Conservation (phyloP, 2,329 filamentous ascomycete genomes). For the Sporothrix mexicana region DNA sequence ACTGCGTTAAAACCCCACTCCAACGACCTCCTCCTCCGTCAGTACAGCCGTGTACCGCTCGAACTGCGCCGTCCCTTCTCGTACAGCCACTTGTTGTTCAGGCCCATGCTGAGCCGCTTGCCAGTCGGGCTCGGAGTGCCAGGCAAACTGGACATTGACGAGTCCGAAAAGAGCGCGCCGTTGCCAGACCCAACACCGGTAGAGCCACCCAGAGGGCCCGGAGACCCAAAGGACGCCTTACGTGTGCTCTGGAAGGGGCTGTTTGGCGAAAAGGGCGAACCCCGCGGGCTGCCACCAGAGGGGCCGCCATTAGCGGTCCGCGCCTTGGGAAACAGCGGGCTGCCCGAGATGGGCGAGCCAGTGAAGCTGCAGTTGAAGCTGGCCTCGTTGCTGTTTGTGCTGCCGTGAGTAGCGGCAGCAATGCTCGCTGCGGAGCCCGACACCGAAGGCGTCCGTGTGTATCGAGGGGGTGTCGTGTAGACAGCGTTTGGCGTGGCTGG, state of each 20-base stretch:
- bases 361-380: slow-evolving; percentile 38
- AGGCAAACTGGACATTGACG: slow-evolving; percentile 46
- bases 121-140: slow-evolving; percentile 72
- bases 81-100: slow-evolving; percentile 96
- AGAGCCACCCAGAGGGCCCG: slow-evolving; percentile 55
- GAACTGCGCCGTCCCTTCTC: slow-evolving; percentile 73
- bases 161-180: slow-evolving; percentile 58
- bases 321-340: slow-evolving; percentile 71
- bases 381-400: slow-evolving; percentile 16
- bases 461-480: slow-evolving; percentile 86
- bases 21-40: background rate
- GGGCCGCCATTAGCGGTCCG: slow-evolving; percentile 50
- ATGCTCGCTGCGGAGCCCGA: slow-evolving; percentile 65
- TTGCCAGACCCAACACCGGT: slow-evolving; percentile 46
- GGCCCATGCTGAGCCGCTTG: slow-evolving; percentile 73
- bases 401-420: slow-evolving; percentile 35
- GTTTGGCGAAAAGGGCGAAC: slow-evolving; percentile 33
- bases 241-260: slow-evolving; percentile 49
- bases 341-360: slow-evolving; percentile 57
- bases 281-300: slow-evolving; percentile 17
- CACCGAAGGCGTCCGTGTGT: slow-evolving; percentile 74
- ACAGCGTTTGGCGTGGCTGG: slow-evolving; percentile 71
- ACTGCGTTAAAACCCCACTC: too few relatives aligned
- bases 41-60: slow-evolving; percentile 40
- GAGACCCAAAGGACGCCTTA: slow-evolving; percentile 68